Percentiles rank a stretch among this genome's conserved stretches.
phyloP scores from a whole-genome alignment of 139 green algal genomes.

The Asterochloris sp. region DNA sequence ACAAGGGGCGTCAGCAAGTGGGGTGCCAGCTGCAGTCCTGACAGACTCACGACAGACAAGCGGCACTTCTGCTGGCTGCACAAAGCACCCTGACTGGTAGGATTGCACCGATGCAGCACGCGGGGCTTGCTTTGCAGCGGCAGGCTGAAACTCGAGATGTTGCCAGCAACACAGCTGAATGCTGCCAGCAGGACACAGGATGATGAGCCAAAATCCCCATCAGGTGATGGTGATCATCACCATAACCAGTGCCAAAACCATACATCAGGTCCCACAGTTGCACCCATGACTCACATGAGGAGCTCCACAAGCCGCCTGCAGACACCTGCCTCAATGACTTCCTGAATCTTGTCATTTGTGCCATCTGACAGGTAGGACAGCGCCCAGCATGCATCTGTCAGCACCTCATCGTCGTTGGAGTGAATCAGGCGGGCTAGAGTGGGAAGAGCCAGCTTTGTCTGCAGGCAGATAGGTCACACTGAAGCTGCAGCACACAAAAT shows the following conservation, averaged over 20 bases:
- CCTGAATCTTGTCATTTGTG: constrained; percentile 98
- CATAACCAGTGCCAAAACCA: not conserved
- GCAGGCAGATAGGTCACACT: constrained; percentile 2
- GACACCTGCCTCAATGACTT: constrained; percentile 94
- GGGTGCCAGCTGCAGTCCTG: not conserved
- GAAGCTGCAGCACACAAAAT: not conserved
- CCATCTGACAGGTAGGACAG: constrained; percentile 98
- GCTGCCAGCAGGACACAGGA: not conserved
- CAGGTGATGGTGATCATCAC: not conserved
- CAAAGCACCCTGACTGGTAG: not conserved
- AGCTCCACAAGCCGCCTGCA: constrained; percentile 89
- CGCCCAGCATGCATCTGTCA: constrained; percentile 99
- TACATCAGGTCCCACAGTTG: not conserved
- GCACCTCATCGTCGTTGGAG: constrained; percentile 93
- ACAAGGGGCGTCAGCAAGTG: not conserved
- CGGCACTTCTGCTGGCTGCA: not conserved
- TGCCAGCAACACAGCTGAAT: not conserved
- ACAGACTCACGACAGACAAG: not conserved
- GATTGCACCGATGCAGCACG: not conserved
- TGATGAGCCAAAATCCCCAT: not conserved
- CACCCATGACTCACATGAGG: constrained; percentile 59
- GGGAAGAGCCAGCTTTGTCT: constrained; percentile 85
- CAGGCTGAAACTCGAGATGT: not conserved
- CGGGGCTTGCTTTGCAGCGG: not conserved
- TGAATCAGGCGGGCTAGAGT: constrained; percentile 91